Conservation (phyloP, 2,329 filamentous ascomycete species). For the Cladophialophora yegresii region DNA sequence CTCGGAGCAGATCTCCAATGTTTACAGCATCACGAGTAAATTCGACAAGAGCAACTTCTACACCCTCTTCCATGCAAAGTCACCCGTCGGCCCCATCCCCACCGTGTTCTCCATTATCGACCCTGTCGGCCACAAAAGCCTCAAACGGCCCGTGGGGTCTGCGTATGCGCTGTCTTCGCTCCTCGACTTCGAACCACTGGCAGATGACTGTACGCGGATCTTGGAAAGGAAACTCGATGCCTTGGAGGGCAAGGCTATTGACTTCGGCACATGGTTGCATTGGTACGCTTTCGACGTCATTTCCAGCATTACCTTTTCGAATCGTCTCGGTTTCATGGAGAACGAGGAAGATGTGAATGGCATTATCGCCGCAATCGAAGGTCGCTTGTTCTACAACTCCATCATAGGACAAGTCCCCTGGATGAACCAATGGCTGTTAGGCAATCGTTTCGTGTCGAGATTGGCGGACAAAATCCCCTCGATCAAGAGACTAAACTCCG, state of each 20-base stretch:
- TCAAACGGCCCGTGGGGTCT: conserved; percentile 45
- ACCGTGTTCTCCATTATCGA: conserved; percentile 46
- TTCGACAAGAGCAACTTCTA: conserved; percentile 34
- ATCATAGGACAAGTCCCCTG: conserved; percentile 28
- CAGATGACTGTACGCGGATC: conserved; percentile 37
- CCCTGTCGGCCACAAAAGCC: conserved; percentile 45
- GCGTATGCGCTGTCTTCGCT: conserved; percentile 48
- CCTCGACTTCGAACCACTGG: conserved; percentile 44
- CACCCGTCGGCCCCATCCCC: conserved; percentile 36
- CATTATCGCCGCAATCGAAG: conserved; percentile 39
- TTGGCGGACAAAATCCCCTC: conserved; percentile 24
- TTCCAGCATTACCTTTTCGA: conserved; percentile 42
- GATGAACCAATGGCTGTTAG: conserved; percentile 24
- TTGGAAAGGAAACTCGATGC: conserved; percentile 26
- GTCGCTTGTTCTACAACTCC: conserved; percentile 27
- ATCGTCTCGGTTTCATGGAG: conserved; percentile 42
- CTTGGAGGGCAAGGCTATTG: conserved; percentile 31
- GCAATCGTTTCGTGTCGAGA: conserved; percentile 16
- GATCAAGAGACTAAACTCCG: conserved; percentile 26
- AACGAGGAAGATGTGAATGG: conserved; percentile 41
- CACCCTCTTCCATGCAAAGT: conserved; percentile 27
- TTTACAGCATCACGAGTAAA: conserved; percentile 32
- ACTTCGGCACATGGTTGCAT: conserved; percentile 42
- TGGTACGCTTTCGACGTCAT: conserved; percentile 45
- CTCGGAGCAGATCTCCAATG: conserved; percentile 28